Evolutionary conservation across 345 rosid species (phyloP).

Genomic region (Populus simonii): DNA sequence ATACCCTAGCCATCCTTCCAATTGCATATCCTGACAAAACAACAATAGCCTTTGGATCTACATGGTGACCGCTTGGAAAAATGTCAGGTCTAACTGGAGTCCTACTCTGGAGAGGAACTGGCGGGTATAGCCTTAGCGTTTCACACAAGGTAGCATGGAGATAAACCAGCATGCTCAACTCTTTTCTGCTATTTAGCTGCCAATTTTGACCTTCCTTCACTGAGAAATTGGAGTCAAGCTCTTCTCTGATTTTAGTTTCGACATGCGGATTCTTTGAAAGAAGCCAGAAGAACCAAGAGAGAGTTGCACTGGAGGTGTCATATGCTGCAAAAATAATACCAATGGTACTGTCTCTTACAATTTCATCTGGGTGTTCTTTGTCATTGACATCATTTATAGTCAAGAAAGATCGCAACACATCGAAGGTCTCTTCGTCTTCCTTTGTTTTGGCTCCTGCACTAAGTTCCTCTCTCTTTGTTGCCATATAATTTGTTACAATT

Average conservation of each 20-base stretch:
- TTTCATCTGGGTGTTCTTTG: neutral
- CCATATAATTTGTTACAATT: neutral
- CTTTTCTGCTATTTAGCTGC: neutral
- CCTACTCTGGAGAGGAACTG: conserved; percentile 11
- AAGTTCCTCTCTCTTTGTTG: neutral
- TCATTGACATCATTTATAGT: neutral
- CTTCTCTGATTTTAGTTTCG: conserved; percentile 27
- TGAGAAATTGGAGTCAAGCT: conserved; percentile 11
- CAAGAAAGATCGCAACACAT: conserved; percentile 5
- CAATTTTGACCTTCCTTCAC: neutral
- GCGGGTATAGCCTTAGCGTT: conserved; percentile 26
- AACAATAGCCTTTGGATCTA: neutral
- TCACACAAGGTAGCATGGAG: conserved; percentile 36
- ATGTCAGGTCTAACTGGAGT: neutral
- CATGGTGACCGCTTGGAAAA: conserved; percentile 24
- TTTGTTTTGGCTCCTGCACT: too few species aligned
- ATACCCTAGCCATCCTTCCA: conserved; percentile 20
- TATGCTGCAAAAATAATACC: conserved; percentile 24
- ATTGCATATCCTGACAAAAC: neutral
- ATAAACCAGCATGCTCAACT: conserved; percentile 30
- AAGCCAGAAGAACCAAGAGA: conserved; percentile 45
- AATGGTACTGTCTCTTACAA: conserved; percentile 28
- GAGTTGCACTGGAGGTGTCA: conserved; percentile 31
- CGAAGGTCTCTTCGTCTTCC: conserved; percentile 3
- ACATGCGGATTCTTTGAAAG: conserved; percentile 21